Evolutionary conservation across 202 grass and related monocot genomes (phyloP).

Genomic region (Zizania palustris): DNA sequence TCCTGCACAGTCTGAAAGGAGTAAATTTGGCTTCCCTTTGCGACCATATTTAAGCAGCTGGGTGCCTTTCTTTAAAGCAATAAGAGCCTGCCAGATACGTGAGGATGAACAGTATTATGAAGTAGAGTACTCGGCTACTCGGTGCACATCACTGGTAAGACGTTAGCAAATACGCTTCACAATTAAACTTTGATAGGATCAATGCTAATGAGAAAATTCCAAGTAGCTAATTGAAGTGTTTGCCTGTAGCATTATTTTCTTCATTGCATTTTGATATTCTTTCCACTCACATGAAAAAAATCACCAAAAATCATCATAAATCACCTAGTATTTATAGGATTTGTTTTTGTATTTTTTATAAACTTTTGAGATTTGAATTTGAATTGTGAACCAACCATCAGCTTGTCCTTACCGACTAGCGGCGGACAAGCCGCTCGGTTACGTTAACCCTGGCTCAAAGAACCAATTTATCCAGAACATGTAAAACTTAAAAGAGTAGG

Average conservation of each 20-base stretch:
- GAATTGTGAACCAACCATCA: too few relatives aligned
- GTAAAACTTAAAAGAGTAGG: constrained; percentile 4
- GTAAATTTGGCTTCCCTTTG: constrained; percentile 87
- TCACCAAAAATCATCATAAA: too few relatives aligned
- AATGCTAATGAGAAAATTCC: constrained; percentile 34
- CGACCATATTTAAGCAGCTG: constrained; percentile 85
- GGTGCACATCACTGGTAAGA: background rate
- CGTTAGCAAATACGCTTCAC: constrained; percentile 24
- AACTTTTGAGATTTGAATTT: too few relatives aligned
- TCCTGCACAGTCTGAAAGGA: constrained; percentile 81
- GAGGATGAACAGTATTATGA: constrained; percentile 18
- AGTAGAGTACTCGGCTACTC: background rate
- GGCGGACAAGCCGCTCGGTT: too few relatives aligned
- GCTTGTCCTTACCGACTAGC: too few relatives aligned
- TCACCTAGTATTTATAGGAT: background rate
- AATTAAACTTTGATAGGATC: constrained; percentile 28
- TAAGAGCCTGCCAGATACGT: constrained; percentile 51
- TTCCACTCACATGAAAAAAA: background rate
- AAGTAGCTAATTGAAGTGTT: constrained; percentile 17
- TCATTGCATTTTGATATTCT: constrained; percentile 17
- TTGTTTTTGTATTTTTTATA: background rate
- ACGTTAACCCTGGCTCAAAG: background rate
- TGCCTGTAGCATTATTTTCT: constrained; percentile 29
- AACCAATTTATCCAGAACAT: constrained; percentile 15
- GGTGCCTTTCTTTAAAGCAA: constrained; percentile 87